These are phyloP conservation scores for Fomitopsis palustris DNA, from an alignment of 1,284 basidiomycete genomes.

Conservation along the genomic window DNA sequence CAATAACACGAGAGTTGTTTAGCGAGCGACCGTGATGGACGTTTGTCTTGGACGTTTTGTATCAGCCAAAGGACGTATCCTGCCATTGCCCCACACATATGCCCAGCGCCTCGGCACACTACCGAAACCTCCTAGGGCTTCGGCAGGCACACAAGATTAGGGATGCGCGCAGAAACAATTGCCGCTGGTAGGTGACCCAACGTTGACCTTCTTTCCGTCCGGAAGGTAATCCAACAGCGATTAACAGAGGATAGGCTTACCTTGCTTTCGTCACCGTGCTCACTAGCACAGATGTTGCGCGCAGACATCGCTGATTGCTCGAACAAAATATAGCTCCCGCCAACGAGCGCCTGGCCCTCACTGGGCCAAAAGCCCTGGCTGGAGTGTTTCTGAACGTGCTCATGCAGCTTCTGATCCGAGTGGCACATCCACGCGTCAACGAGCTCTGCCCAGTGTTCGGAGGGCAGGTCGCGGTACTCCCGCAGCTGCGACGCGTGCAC, in stretches of 20 bases:
- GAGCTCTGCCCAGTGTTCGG: slow-evolving; percentile 95
- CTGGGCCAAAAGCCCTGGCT: slow-evolving; percentile 80
- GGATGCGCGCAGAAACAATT: slow-evolving; percentile 26
- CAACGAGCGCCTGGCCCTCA: slow-evolving; percentile 70
- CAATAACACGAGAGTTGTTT: slow-evolving; percentile 77
- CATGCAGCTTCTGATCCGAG: slow-evolving; percentile 78
- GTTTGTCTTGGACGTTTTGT: slow-evolving; percentile 82
- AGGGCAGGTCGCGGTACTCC: slow-evolving; percentile 82
- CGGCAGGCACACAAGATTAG: slow-evolving; percentile 21
- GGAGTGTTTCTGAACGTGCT: slow-evolving; percentile 62
- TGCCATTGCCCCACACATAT: slow-evolving; percentile 31
- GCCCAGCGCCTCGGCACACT: slow-evolving; percentile 18
- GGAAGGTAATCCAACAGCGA: slow-evolving; percentile 15
- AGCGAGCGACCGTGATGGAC: slow-evolving; percentile 39
- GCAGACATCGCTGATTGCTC: slow-evolving; percentile 54
- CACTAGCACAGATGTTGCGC: slow-evolving; percentile 49
- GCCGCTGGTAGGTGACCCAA: slow-evolving; percentile 70
- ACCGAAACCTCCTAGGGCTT: slow-evolving; percentile 56
- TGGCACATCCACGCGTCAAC: slow-evolving; percentile 99
- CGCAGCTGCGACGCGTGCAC: slow-evolving; percentile 47
- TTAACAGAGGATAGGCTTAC: slow-evolving; percentile 42
- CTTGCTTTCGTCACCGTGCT: slow-evolving; percentile 34
- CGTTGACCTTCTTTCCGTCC: slow-evolving; percentile 91
- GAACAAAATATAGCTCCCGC: slow-evolving; percentile 82
- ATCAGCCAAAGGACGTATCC: slow-evolving; percentile 70